Conservation (phyloP, 768 basidiomycete genomes). For the Russula olivacea region DNA sequence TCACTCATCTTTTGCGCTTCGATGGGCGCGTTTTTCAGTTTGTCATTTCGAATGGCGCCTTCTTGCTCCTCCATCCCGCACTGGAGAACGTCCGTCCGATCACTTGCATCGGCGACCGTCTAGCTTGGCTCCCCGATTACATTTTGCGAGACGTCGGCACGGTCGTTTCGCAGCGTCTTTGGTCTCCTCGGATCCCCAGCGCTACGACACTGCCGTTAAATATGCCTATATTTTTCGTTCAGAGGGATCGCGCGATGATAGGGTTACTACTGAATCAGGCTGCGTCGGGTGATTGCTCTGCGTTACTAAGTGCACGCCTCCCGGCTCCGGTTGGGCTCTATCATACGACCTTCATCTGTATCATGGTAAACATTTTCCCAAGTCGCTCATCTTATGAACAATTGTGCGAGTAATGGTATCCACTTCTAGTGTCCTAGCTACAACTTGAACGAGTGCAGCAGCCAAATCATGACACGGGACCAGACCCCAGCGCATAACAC, state of each 20-base stretch:
- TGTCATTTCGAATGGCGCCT: background rate
- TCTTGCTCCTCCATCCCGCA: background rate
- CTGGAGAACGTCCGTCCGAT: background rate
- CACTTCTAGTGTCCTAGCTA: slow-evolving; percentile 15
- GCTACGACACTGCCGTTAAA: too few relatives aligned
- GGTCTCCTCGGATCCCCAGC: too few relatives aligned
- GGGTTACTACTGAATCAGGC: background rate
- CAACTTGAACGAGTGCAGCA: background rate
- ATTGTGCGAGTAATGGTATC: background rate
- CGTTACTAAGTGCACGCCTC: background rate
- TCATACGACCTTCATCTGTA: slow-evolving; percentile 1
- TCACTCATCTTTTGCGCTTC: background rate
- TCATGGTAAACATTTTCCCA: background rate
- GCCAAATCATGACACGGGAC: slow-evolving; percentile 13
- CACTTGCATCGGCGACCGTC: background rate
- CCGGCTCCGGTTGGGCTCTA: background rate
- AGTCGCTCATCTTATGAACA: background rate
- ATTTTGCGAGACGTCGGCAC: background rate
- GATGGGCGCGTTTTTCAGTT: background rate
- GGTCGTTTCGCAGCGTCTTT: slow-evolving; percentile 4
- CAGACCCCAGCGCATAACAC: background rate
- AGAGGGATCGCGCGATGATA: background rate
- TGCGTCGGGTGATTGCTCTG: background rate
- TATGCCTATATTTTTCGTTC: slow-evolving; percentile 20
- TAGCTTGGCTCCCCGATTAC: slow-evolving; percentile 9